Conservation (phyloP, 768 basidiomycete genomes). For the Russula virescens region DNA sequence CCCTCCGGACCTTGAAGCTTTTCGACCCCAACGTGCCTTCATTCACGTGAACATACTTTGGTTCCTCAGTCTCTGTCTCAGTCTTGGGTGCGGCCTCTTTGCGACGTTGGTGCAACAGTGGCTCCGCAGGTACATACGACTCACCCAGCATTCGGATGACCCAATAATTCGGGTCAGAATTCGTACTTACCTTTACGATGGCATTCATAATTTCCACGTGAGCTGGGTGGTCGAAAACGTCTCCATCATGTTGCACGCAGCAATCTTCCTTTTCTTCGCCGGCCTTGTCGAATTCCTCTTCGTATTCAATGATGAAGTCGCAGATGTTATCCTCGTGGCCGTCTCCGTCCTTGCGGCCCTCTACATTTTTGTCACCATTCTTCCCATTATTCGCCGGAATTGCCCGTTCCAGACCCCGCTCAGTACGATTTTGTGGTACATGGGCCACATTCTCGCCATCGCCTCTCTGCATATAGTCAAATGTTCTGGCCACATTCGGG, state of each 20-base stretch:
- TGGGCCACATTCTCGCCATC: too few species aligned
- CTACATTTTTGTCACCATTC: background rate
- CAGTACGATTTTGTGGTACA: too few species aligned
- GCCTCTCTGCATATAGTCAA: too few species aligned
- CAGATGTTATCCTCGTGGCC: background rate
- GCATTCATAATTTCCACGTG: background rate
- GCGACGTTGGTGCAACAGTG: slow-evolving; percentile 19
- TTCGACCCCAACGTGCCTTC: background rate
- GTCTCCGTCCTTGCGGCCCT: background rate
- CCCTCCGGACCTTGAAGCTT: background rate
- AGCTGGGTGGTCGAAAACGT: slow-evolving; percentile 9
- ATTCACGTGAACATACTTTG: slow-evolving; percentile 21
- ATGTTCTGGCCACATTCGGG: too few species aligned
- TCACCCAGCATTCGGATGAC: background rate
- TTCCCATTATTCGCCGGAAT: background rate
- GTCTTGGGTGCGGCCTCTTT: slow-evolving; percentile 11
- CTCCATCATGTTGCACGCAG: background rate
- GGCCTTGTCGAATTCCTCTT: slow-evolving; percentile 7
- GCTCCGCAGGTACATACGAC: slow-evolving; percentile 11
- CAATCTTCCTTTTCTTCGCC: slow-evolving; percentile 3
- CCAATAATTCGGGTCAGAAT: slow-evolving; percentile 8
- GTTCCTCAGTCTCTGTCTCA: slow-evolving; percentile 21
- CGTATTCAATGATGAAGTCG: slow-evolving; percentile 2
- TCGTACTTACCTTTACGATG: slow-evolving; percentile 8
- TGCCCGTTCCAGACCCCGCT: background rate